Base-by-base conservation (phyloP, 257 asterid species). In the Salvia splendens region DNA sequence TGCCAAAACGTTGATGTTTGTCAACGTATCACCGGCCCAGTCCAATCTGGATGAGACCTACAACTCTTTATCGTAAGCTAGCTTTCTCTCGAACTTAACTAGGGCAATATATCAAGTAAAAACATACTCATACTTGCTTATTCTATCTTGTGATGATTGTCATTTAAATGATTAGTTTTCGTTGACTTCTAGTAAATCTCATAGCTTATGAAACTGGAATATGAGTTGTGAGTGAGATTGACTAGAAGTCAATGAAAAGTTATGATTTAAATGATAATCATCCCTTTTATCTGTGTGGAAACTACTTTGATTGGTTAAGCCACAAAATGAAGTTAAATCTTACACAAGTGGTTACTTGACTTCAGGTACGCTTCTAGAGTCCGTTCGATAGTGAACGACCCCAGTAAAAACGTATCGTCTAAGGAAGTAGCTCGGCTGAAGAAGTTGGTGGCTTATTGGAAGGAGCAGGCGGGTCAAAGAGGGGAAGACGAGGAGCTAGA, bases 331-430 rank as follows among this genome's bases (percentile, higher is more conserved):
- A 47, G 24, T 48, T 48, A 2, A 14, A 24, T 54, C 20, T n/a
- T 68, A 59, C 24, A 20, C 24, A 6, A 43, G 61, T 45, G 12
- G 12, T 14, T 41, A 47, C 10, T 2, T 65, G 57, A 51, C 61
- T 66, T 28, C 75, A 94, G 97, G 83, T 94, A 91, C 77, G 99
- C 99, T 36, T 91, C 99, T 12, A 79, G 99, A 80, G 99, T 94
- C 8, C 86, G 97, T 5, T 87, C 95, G 33, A 91, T 94, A 33
- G 84, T 86, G 65, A 94, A 94, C 12, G 99, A 94, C 77, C 96
- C 97, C 0, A 94, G 91, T 69, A 94, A 91, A 76, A 88, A 94
- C 35, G 87, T 94, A 14, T 75, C 95, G 1, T 90, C 97, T 0
- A 94, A 91, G 80, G 98, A 94, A 80, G 94, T 94, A 52, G 96